These are phyloP conservation scores for Austroboletus niveus DNA, from an alignment of 1,284 basidiomycete genomes.

Conservation along the genomic window DNA sequence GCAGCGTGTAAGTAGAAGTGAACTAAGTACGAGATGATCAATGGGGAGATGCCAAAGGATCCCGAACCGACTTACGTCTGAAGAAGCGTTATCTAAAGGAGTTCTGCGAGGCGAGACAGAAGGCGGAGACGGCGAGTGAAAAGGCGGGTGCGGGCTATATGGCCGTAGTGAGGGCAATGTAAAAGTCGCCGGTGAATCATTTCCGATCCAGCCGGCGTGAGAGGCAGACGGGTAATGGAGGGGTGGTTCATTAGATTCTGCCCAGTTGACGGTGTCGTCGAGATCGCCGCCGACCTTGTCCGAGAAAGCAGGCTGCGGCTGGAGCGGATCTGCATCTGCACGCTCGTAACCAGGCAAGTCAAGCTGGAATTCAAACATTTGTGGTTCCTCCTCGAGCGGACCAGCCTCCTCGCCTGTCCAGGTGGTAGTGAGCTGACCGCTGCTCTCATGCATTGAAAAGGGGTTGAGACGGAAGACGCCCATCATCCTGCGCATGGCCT, in stretches of 20 bases:
- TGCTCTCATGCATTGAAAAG: slow-evolving; percentile 63
- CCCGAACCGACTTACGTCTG: slow-evolving; percentile 25
- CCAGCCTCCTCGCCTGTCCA: slow-evolving; percentile 47
- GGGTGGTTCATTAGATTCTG: slow-evolving; percentile 20
- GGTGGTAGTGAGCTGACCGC: slow-evolving; percentile 35
- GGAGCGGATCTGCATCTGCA: slow-evolving; percentile 15
- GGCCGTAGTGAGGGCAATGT: slow-evolving; percentile 31
- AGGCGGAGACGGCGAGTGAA: slow-evolving; percentile 29
- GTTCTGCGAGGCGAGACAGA: slow-evolving; percentile 27
- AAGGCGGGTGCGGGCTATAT: slow-evolving; percentile 23
- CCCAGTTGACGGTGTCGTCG: slow-evolving; percentile 21
- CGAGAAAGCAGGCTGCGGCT: slow-evolving; percentile 12
- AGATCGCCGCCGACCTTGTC: slow-evolving; percentile 17
- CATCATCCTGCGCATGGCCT: slow-evolving; percentile 71
- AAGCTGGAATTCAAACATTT: slow-evolving; percentile 63
- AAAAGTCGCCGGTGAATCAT: slow-evolving; percentile 29
- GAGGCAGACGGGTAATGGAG: slow-evolving; percentile 25
- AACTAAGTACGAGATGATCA: slow-evolving; percentile 20
- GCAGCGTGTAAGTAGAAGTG: slow-evolving; percentile 22
- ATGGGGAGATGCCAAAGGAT: neutral
- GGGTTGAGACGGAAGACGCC: slow-evolving; percentile 72
- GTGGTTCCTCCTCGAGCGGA: slow-evolving; percentile 56
- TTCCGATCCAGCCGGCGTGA: slow-evolving; percentile 30
- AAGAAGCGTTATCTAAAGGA: slow-evolving; percentile 21
- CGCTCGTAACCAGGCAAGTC: slow-evolving; percentile 33